Percentiles rank a stretch among this genome's conserved stretches.
These are phyloP conservation scores for Phytophthora macrochlamydospora DNA, from an alignment of 352 stramenopile species.

Conservation along the genomic window DNA sequence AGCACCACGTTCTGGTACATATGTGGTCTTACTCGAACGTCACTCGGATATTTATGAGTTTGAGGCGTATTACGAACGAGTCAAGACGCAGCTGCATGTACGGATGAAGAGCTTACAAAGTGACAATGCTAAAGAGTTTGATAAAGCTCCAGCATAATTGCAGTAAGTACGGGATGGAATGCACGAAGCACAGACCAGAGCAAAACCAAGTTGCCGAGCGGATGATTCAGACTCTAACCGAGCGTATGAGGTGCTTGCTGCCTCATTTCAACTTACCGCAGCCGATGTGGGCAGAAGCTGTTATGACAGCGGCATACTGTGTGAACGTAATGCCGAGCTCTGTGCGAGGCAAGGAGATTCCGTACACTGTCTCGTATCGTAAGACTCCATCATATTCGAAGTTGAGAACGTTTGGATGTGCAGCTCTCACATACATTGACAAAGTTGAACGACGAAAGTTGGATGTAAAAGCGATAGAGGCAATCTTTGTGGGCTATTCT, in stretches of 20 bases:
- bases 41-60: slow-evolving; percentile 26
- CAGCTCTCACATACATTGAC: slow-evolving; percentile 9
- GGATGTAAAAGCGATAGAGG: slow-evolving; percentile 5
- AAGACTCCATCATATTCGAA: slow-evolving; percentile 5
- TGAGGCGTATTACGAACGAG: slow-evolving; percentile 12
- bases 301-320: slow-evolving; percentile 14
- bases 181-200: slow-evolving; percentile 24
- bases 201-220: slow-evolving; percentile 27
- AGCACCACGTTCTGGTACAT: slow-evolving; percentile 5
- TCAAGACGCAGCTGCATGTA: slow-evolving; percentile 16
- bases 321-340: slow-evolving; percentile 20
- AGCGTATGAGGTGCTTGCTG: slow-evolving; percentile 21
- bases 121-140: slow-evolving; percentile 26
- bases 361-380: slow-evolving; percentile 14
- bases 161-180: slow-evolving; percentile 23
- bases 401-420: slow-evolving; percentile 12
- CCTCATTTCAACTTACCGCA: slow-evolving; percentile 21
- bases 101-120: slow-evolving; percentile 18
- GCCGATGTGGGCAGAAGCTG: slow-evolving; percentile 21
- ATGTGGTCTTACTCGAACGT: slow-evolving; percentile 11
- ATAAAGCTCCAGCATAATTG: slow-evolving; percentile 8
- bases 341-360: slow-evolving; percentile 7
- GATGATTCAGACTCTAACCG: slow-evolving; percentile 17
- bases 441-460: slow-evolving; percentile 3
- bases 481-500: slow-evolving; percentile 9